Evolutionary conservation across 495 filamentous ascomycete genomes (phyloP).

Genomic region (Tuber calosporum): DNA sequence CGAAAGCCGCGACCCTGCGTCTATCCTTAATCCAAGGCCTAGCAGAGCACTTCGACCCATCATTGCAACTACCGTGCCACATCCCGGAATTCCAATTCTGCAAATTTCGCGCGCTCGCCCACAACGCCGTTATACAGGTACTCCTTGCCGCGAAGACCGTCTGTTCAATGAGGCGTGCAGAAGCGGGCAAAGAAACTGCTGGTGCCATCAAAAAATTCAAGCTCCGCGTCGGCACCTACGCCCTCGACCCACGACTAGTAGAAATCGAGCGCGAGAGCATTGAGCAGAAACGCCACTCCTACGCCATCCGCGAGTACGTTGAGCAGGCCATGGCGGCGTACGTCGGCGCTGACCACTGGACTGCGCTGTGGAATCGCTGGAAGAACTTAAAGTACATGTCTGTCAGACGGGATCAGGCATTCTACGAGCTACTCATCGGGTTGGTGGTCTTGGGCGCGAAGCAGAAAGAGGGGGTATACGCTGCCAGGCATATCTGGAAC

Average conservation of each 20-base stretch:
- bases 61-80: conserved; percentile 27
- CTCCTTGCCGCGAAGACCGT: conserved; percentile 8
- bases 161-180: conserved; percentile 1
- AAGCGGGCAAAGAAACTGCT: conserved; percentile 7
- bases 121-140: neutral
- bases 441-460: conserved; percentile 49
- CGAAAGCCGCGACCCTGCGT: neutral
- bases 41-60: conserved; percentile 30
- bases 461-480: conserved; percentile 47
- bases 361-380: conserved; percentile 58
- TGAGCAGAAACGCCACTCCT: conserved; percentile 28
- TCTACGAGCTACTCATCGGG: conserved; percentile 55
- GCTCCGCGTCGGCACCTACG: conserved; percentile 20
- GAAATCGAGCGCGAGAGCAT: conserved; percentile 42
- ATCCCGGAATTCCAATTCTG: conserved; percentile 35
- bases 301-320: conserved; percentile 48
- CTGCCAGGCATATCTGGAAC: conserved; percentile 49
- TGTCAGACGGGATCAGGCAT: conserved; percentile 47
- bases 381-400: conserved; percentile 50
- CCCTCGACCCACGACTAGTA: conserved; percentile 30
- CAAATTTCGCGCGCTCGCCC: conserved; percentile 21
- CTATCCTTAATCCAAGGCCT: conserved; percentile 5
- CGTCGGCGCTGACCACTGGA: conserved; percentile 47
- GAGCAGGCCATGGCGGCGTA: conserved; percentile 48
- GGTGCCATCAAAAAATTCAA: conserved; percentile 11